Percentiles rank a stretch among this genome's conserved stretches.
Conservation (phyloP, 768 basidiomycete genomes). For the Lactarius hatsudake region DNA sequence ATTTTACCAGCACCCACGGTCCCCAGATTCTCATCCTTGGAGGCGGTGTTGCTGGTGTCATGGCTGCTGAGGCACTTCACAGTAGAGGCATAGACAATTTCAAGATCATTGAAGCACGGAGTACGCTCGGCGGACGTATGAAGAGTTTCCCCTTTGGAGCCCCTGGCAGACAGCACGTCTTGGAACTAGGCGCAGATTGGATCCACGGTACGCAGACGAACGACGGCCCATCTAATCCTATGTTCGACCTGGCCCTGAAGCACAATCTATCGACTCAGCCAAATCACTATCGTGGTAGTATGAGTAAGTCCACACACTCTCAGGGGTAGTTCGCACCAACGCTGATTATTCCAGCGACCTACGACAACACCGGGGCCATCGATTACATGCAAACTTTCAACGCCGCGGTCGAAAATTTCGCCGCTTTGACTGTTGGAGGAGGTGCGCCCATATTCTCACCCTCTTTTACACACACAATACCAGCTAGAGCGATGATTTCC, state of each 20-base stretch:
- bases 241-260: conserved; percentile 55
- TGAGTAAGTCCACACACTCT: conserved; percentile 38
- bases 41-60: conserved; percentile 63
- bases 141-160: conserved; percentile 45
- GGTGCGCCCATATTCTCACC: conserved; percentile 37
- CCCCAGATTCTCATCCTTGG: conserved; percentile 57
- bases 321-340: neutral
- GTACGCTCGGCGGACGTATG: conserved; percentile 62
- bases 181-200: conserved; percentile 63
- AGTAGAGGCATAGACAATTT: conserved; percentile 54
- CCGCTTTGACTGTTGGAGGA: conserved; percentile 42
- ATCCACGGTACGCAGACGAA: conserved; percentile 50
- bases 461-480: neutral
- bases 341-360: conserved; percentile 42
- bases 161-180: conserved; percentile 36
- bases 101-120: conserved; percentile 57
- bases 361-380: conserved; percentile 47
- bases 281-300: conserved; percentile 43
- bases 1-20: conserved; percentile 28
- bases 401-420: conserved; percentile 41
- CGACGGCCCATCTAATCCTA: conserved; percentile 55
- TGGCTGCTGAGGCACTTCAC: conserved; percentile 60
- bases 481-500: neutral
- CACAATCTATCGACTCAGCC: conserved; percentile 47
- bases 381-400: conserved; percentile 49